phyloP scores from a whole-genome alignment of 768 basidiomycete species.

The Lactarius quietus region DNA sequence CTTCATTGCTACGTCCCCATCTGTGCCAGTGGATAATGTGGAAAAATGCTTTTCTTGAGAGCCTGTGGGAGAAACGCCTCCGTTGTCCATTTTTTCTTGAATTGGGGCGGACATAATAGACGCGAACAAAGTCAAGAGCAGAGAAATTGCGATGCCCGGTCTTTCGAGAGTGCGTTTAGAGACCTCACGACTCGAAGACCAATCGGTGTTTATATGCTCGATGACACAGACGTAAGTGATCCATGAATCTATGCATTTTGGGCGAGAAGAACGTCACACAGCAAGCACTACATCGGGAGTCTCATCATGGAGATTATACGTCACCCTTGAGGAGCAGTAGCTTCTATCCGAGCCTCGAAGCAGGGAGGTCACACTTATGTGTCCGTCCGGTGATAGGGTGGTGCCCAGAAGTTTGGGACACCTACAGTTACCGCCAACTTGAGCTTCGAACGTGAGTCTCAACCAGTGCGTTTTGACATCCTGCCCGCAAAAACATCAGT shows the following conservation, averaged over 20 bases:
- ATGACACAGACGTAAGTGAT: too few species aligned
- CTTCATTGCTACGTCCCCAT: not conserved
- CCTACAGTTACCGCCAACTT: not conserved
- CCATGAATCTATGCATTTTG: too few species aligned
- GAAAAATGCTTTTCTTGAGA: not conserved
- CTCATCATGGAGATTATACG: too few species aligned
- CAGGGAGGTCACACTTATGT: not conserved
- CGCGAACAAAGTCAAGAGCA: not conserved
- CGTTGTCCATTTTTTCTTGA: not conserved
- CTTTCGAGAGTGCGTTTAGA: too few species aligned
- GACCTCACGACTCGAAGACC: too few species aligned
- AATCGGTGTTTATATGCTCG: too few species aligned
- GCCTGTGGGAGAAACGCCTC: not conserved
- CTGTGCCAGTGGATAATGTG: not conserved
- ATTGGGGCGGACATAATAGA: not conserved
- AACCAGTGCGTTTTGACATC: too few species aligned
- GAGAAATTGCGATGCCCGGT: not conserved
- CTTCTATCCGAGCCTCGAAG: too few species aligned
- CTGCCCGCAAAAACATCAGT: too few species aligned
- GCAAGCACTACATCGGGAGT: too few species aligned
- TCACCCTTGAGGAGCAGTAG: too few species aligned
- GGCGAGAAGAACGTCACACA: too few species aligned
- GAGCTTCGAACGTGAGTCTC: not conserved
- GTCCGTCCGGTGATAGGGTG: not conserved
- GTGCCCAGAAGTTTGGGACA: not conserved